Base-by-base conservation (phyloP, 495 filamentous ascomycete species). In the Trichoderma gamsii region DNA sequence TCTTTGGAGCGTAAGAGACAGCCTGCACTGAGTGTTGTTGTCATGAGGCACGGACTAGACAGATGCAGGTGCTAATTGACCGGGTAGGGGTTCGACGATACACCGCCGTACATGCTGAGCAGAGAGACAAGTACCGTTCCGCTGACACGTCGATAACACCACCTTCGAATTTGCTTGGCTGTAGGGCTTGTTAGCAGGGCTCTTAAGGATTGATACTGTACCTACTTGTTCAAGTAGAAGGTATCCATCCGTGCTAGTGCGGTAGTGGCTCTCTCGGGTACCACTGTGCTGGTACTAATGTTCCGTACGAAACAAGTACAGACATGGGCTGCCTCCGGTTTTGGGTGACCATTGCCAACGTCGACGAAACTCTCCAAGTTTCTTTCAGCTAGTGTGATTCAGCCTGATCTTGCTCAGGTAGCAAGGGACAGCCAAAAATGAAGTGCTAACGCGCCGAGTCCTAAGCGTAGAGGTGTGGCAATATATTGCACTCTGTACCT, bases 91-190 rank as follows among this genome's bases (percentile, higher is more conserved):
- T 21, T 18, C n/a, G 18, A 21, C 6, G 25, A 25, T 61, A 61
- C 56, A 61, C 56, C 56, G 56, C 56, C 56, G 25, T 61, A 61
- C 32, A 7, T 61, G 4, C 1, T 29, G 56, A 61, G 56, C 4
- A 7, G 27, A 61, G 52, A 61, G 56, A 11, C 6, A 61, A 25
- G 56, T 61, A 61, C 56, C 25, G 35, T 49, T 4, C 44, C 44
- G 1, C 32, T 61, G 25, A 61, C 56, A 61, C 56, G 56, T 61
- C 25, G 56, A 61, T 27, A 61, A 16, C 25, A 61, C 56, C 56
- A 61, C 4, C 11, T 61, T 61, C 23, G n/a, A 15, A 61, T 27
- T 32, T 15, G 56, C 9, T 61, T 15, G 3, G 23, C 27, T 23
- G 11, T 61, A 61, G 56, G 12, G 7, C n/a, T 21, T 52, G n/a